Base-by-base conservation (phyloP, 345 rosid species). In the Arabidopsis arenosa region DNA sequence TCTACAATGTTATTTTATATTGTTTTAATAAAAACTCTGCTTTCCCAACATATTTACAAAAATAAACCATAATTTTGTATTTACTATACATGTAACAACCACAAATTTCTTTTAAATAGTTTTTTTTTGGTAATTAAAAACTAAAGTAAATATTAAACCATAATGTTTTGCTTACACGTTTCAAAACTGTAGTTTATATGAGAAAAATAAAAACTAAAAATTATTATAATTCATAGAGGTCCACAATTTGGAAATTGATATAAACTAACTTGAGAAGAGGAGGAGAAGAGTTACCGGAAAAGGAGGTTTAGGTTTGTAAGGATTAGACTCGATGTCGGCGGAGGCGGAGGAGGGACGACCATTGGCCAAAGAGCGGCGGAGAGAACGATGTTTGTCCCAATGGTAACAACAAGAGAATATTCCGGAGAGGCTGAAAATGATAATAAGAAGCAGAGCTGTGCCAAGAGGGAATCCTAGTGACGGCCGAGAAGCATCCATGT, bases 321-420 rank as follows among this genome's bases (percentile, higher is more conserved):
- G 89, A 4, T 86, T 84, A 5, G 87, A 82, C 52, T 86, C 93
- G 60, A 83, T 58, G 40, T 82, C 92, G 51, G 75, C 73, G n/a
- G 76, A 79, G 21, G 85, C 92, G 51, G 75, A 71, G n/a, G 76
- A 79, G 21, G 85, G 86, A 67, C 64, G 82, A 30, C 32, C 75
- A 11, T 77, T 73, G 63, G 87, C 63, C 57, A 80, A 75, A 55
- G 91, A 82, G 3, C 87, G 89, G 58, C 97, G 98, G 83, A 92
- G 84, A 39, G 97, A 90, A 17, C 92, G 82, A 82, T 90, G 83
- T 84, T 92, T 94, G 58, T 94, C 98, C 98, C 97, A 90, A 77
- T 94, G 98, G 85, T 94, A 94, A 78, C 98, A 94, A 72, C 98
- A 94, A 66, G 98, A 94, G 89, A 94, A 90, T 73, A 94, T 86